Base-by-base conservation (phyloP, 2,329 filamentous ascomycete species). In the Dactylella cylindrospora region DNA sequence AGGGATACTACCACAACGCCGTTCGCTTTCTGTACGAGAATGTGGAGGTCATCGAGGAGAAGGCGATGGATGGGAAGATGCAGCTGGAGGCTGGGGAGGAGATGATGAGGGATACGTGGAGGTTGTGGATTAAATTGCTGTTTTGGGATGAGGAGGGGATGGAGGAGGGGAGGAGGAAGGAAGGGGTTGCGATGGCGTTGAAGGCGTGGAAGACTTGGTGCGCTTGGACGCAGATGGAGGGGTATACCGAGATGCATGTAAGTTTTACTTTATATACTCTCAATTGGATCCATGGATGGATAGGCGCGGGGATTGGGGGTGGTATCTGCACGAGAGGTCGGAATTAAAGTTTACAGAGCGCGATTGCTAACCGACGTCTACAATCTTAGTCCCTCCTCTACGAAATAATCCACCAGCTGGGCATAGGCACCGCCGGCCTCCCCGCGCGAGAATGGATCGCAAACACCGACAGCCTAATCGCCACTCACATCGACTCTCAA, bases 31-130 rank as follows among this genome's bases (percentile, higher is more conserved):
- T 61, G 15, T 53, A 49, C 26, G 55, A 61, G 35, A 61, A 61
- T 17, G 47, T 61, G 10, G 55, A 61, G 17, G 47, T 35, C 3
- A 53, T 61, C 12, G 55, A 61, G 26, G 55, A 61, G 41, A 45
- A 26, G 22, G 55, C 52, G 29, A 33, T 41, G 20, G 55, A 61
- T 5, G 36, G 35, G 45, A 23, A 7, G 5, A 38, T 9, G 9
- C 15, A 9, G 15, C 19, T 61, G 41, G 55, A 61, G 1, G 55
- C 47, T 8, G 55, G 55, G 20, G 55, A 61, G 40, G 55, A 53
- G 47, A 61, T 61, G 55, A 61, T 61, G 55, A 26, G 55, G 35
- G 55, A 61, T 49, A 52, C 47, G 2, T 61, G 55, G 55, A 39
- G 25, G 41, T 49, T 61, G 29, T 61, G 55, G 55, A 61, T 61